These are phyloP conservation scores for Amborella trichopoda DNA, from an alignment of 164 flowering plant species.

Conservation along the genomic window DNA sequence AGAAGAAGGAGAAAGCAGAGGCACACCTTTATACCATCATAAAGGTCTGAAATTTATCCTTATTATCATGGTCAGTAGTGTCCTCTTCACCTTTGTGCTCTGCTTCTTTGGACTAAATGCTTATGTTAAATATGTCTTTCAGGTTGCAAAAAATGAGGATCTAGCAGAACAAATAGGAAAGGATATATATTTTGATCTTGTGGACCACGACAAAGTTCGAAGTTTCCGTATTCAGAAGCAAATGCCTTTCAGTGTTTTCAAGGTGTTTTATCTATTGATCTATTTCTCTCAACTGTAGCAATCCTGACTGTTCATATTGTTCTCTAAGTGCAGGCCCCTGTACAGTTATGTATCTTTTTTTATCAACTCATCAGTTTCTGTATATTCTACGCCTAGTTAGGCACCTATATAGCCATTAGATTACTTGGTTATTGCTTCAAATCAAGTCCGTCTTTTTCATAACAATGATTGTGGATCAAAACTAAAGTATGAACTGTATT, in stretches of 20 bases:
- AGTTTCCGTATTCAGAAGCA: conserved; percentile 72
- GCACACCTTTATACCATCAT: conserved; percentile 78
- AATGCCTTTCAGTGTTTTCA: conserved; percentile 44
- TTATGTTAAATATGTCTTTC: conserved; percentile 1
- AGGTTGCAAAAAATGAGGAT: conserved; percentile 79
- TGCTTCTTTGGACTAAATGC: not conserved
- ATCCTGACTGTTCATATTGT: too few species aligned
- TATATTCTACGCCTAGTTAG: too few species aligned
- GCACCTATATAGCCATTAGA: too few species aligned
- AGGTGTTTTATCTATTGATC: too few species aligned
- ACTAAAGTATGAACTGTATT: too few species aligned
- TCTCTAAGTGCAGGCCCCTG: too few species aligned
- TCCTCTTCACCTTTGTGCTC: not conserved
- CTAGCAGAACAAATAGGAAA: conserved; percentile 67
- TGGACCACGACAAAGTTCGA: conserved; percentile 80
- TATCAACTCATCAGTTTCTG: too few species aligned
- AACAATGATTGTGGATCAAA: too few species aligned
- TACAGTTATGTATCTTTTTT: too few species aligned
- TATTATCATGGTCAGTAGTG: not conserved
- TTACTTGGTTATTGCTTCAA: too few species aligned
- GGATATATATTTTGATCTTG: conserved; percentile 76
- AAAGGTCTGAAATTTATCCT: conserved; percentile 33
- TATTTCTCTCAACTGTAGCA: too few species aligned
- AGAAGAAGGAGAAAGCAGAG: conserved; percentile 75
- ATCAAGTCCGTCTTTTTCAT: too few species aligned